phyloP scores from a whole-genome alignment of 768 basidiomycete species.

The Lentinula detonsa region DNA sequence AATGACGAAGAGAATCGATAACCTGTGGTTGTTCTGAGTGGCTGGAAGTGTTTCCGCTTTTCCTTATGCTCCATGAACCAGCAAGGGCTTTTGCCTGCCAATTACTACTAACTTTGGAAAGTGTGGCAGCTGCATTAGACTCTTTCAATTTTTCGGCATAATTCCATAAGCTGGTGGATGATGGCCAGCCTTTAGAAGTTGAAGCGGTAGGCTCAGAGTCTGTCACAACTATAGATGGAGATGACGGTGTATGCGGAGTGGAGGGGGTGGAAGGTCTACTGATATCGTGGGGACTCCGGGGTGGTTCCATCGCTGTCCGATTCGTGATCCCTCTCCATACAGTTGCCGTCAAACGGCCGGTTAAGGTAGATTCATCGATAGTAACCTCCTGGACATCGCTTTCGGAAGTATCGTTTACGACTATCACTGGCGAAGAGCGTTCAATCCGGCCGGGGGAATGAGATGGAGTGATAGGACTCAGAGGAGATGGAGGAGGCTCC shows the following conservation, averaged over 20 bases:
- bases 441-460: constrained; percentile 12
- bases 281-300: constrained; percentile 5
- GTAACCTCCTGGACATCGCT: background rate
- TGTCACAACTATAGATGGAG: constrained; percentile 9
- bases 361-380: background rate
- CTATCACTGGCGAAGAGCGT: constrained; percentile 15
- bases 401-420: background rate
- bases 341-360: background rate
- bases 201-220: constrained; percentile 4
- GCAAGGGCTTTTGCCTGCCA: constrained; percentile 62
- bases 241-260: constrained; percentile 16
- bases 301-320: constrained; percentile 9
- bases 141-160: constrained; percentile 73
- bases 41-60: background rate
- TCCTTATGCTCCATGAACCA: constrained; percentile 29
- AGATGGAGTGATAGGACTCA: constrained; percentile 26
- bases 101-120: constrained; percentile 72
- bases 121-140: constrained; percentile 62
- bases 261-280: constrained; percentile 12
- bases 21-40: background rate
- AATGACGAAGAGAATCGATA: background rate
- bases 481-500: constrained; percentile 48
- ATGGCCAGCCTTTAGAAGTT: constrained; percentile 12
- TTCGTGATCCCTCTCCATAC: constrained; percentile 9
- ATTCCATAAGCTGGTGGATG: constrained; percentile 45